Base-by-base conservation (phyloP, 2,329 filamentous ascomycete genomes). In the Hypoxylon sp. region DNA sequence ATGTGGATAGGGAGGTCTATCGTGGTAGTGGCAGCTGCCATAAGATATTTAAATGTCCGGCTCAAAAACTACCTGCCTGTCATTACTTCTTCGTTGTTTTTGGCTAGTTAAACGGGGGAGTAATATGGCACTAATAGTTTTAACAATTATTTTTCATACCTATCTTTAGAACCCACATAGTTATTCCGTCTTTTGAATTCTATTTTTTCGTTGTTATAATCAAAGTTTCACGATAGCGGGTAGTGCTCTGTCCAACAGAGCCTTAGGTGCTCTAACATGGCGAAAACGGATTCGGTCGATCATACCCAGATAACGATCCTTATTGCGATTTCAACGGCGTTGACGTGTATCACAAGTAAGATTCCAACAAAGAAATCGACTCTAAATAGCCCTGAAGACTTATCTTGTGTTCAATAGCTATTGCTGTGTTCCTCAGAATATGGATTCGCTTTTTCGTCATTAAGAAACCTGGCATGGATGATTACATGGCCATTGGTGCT, bases 401-500 rank as follows among this genome's bases (percentile, higher is more conserved):
- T 32, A 63, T 38, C 11, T 32, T 11, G 13, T 17, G 19, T 6
- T 13, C 2, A n/a, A 55, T 9, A 75, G 71, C 69, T 36, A 25
- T 73, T n/a, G n/a, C 69, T 21, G 65, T 74, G 9, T 9, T 50
- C 11, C 46, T 65, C 21, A 59, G 73, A 58, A 50, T 56, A 51
- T 61, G 64, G 49, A 45, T 74, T 52, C 73, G 73, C 14, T 73
- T 73, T 49, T n/a, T 66, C 10, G 34, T 68, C 17, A 60, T 75
- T 6, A 69, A 67, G 43, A 72, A 70, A 17, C 32, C 67, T 1
- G 67, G 70, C 0, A 46, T 70, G 60, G 73, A 75, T 25, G 73
- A 75, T 43, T 74, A 65, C 30, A 73, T 75, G 72, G 67, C 72
- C 23, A 49, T 74, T 49, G 65, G 65, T 4, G 70, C 67, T 45